phyloP scores from a whole-genome alignment of 371 early-diverging fungal genomes.

The Nosema muscidifuracis region DNA sequence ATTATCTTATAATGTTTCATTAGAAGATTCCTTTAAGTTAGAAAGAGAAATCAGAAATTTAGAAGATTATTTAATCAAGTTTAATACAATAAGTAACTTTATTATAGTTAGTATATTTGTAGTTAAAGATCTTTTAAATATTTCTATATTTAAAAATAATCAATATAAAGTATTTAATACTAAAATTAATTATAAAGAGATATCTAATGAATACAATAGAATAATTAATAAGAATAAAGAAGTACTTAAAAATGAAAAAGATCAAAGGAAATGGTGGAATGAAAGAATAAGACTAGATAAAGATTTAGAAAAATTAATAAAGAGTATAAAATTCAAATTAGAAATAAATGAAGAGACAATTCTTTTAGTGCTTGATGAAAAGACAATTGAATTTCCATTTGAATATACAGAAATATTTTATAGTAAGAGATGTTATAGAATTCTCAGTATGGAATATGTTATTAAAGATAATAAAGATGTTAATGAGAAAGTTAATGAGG shows the following conservation, averaged over 20 bases:
- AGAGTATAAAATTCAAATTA: background rate
- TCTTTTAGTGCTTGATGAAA: conserved; percentile 38
- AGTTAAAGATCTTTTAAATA: background rate
- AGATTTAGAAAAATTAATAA: conserved; percentile 19
- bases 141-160: background rate
- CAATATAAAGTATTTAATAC: background rate
- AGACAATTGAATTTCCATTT: conserved; percentile 42
- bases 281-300: conserved; percentile 41
- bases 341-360: background rate
- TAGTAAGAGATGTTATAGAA: conserved; percentile 20
- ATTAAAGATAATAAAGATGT: no score
- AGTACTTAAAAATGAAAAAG: background rate
- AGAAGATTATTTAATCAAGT: background rate
- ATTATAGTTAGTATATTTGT: background rate
- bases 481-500: background rate
- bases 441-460: conserved; percentile 34
- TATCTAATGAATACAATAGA: conserved; percentile 17
- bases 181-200: conserved; percentile 20
- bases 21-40: background rate
- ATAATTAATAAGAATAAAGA: conserved; percentile 29
- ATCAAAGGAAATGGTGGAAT: conserved; percentile 46
- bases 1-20: background rate
- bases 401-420: conserved; percentile 29
- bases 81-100: background rate
- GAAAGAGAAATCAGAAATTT: background rate